Conservation (phyloP, 208 protist genomes). For the Tetramitus jugosus region DNA sequence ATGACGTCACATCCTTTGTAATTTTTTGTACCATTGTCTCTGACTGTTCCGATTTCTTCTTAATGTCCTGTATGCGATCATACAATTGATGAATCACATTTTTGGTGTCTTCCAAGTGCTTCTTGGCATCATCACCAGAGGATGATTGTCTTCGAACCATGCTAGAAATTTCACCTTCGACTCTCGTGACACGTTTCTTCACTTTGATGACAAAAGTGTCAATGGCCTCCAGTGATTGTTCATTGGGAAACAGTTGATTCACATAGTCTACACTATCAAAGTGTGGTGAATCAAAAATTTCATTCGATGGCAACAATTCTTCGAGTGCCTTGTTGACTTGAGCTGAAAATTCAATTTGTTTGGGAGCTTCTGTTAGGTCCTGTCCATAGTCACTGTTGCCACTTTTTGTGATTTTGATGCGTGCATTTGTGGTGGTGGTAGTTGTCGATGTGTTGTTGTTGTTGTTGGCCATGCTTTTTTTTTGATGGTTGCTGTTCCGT, state of each 20-base stretch:
- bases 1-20: slow-evolving; percentile 77
- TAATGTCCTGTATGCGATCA: slow-evolving; percentile 81
- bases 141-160: slow-evolving; percentile 74
- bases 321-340: slow-evolving; percentile 64
- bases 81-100: slow-evolving; percentile 70
- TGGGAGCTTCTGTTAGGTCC: no score
- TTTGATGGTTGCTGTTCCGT: no score
- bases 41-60: slow-evolving; percentile 70
- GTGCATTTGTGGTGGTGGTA: no score
- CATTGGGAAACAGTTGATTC: slow-evolving; percentile 78
- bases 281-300: slow-evolving; percentile 60
- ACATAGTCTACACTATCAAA: slow-evolving; percentile 85
- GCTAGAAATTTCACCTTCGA: slow-evolving; percentile 72
- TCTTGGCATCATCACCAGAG: slow-evolving; percentile 54
- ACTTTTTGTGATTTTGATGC: no score
- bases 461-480: no score
- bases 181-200: slow-evolving; percentile 61
- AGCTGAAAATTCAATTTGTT: no score
- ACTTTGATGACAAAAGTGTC: slow-evolving; percentile 67
- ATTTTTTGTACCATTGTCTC: slow-evolving; percentile 83
- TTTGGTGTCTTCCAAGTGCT: slow-evolving; percentile 68
- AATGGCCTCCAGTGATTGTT: slow-evolving; percentile 59
- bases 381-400: no score
- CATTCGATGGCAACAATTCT: slow-evolving; percentile 58
- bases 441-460: no score